Base-by-base conservation (phyloP, 2,329 filamentous ascomycete species). In the Fusarium sp. region DNA sequence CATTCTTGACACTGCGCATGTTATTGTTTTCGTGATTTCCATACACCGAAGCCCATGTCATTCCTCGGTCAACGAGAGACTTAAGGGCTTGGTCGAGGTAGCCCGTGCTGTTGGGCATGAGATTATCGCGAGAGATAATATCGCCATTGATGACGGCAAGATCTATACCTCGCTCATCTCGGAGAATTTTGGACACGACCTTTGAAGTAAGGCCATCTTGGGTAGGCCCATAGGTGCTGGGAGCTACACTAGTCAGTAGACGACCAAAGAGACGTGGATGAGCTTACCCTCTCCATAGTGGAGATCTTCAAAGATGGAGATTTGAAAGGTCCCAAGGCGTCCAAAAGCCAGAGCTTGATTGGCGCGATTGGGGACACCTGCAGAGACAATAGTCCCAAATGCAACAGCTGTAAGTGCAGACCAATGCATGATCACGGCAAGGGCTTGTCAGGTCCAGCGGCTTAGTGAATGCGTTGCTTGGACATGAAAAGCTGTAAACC, bases 101-200 rank as follows among this genome's bases (percentile, higher is more conserved):
- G 4, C 80, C 74, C 0, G 88, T 90, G 60, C 76, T 78, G 73
- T 92, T 92, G 4, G 86, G 81, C 8, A 85, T 67, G 71, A 88
- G 2, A 86, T 87, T 70, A 90, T 90, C 67, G 93, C 91, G 58
- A 92, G 92, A 0, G 64, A 93, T 90, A 2, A 94, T 84, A 76
- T 94, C 92, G n/a, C 92, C 92, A 69, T 93, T 94, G 20, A 94
- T 80, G 1, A 94, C 88, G 2, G 92, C 91, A 0, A 94, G 84
- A 37, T 89, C 84, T 1, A 65, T 62, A 2, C 16, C 9, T 1
- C 41, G 33, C 37, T 72, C 69, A 13, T 68, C 50, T 13, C 64
- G 39, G 10, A 74, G 69, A 8, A 71, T 18, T 27, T 41, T 61
- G 6, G 14, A 37, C 7, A 67, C 59, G 4, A 59, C 60, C 16